A percentile compares a stretch with the other conserved stretches of the same genome.
Conservation (phyloP, 208 protist genomes). For the Tetramitus jugosus region DNA sequence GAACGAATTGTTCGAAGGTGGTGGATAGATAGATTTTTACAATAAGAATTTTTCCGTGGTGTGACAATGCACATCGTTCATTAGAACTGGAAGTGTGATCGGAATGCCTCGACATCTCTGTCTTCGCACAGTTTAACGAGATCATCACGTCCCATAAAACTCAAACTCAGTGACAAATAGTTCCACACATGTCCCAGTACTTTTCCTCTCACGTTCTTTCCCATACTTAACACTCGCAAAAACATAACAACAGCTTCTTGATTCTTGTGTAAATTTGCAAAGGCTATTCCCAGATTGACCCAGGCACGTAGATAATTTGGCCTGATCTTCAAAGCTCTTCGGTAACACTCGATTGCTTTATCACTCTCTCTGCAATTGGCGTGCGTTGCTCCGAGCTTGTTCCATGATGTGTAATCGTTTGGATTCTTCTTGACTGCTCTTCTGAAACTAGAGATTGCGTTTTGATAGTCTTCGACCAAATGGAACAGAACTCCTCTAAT, state of each 20-base stretch:
- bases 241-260: background rate
- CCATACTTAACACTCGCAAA: background rate
- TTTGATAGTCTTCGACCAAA: background rate
- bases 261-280: background rate
- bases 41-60: too few species aligned
- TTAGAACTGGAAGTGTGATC: too few species aligned
- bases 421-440: background rate
- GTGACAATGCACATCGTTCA: too few species aligned
- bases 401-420: conserved; percentile 13
- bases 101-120: conserved; percentile 2
- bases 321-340: conserved; percentile 18
- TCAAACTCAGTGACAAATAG: conserved; percentile 2
- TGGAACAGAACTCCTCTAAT: conserved; percentile 1
- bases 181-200: background rate
- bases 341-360: conserved; percentile 10
- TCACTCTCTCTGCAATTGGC: background rate
- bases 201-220: background rate
- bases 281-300: conserved; percentile 23
- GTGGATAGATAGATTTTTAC: too few species aligned
- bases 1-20: too few species aligned
- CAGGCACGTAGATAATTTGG: conserved; percentile 25
- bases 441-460: background rate
- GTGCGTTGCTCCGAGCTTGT: conserved; percentile 21
- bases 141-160: conserved; percentile 3
- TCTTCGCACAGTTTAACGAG: background rate